Percentiles rank a stretch among this genome's conserved stretches.
phyloP scores from a whole-genome alignment of 768 basidiomycete species.

The Gymnopilus dilepis region DNA sequence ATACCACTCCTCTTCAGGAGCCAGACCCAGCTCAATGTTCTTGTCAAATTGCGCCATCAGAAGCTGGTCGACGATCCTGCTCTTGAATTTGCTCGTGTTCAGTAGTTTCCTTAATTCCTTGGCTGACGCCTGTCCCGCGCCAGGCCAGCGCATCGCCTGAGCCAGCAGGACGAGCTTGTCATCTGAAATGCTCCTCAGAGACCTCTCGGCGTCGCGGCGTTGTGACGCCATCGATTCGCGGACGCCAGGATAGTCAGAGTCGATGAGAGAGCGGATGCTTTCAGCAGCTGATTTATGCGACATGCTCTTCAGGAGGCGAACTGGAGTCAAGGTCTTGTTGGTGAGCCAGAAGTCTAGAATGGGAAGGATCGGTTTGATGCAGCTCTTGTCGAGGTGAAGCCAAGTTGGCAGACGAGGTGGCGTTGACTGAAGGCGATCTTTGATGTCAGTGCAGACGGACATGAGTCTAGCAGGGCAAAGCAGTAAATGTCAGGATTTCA shows the following conservation, averaged over 20 bases:
- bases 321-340: constrained; percentile 16
- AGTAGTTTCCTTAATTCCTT: background rate
- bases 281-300: background rate
- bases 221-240: background rate
- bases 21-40: constrained; percentile 14
- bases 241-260: background rate
- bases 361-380: constrained; percentile 20
- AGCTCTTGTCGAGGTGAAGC: constrained; percentile 24
- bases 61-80: constrained; percentile 14
- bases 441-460: background rate
- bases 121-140: background rate
- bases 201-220: background rate
- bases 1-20: constrained; percentile 31
- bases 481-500: background rate
- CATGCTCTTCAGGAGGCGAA: background rate
- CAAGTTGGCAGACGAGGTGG: constrained; percentile 26
- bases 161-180: background rate
- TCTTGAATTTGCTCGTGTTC: background rate
- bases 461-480: background rate
- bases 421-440: constrained; percentile 10
- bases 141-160: background rate
- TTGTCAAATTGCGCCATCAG: constrained; percentile 21
- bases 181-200: background rate
- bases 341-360: constrained; percentile 26
- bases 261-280: background rate